phyloP scores from a whole-genome alignment of 257 asterid genomes.

The Vinca minor region DNA sequence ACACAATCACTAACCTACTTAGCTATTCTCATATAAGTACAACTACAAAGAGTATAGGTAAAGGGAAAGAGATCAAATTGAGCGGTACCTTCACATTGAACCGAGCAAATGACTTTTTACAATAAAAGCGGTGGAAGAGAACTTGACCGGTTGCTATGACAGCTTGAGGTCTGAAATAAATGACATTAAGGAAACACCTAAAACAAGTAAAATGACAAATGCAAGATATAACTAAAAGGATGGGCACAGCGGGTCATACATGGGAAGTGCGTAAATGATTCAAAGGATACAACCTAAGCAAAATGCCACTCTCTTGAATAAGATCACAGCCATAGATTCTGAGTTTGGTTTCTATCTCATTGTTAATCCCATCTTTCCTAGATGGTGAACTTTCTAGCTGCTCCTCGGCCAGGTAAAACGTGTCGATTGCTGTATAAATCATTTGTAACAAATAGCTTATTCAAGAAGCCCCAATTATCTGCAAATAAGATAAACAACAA shows the following conservation, averaged over 20 bases:
- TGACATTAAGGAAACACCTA: slow-evolving; percentile 39
- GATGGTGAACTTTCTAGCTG: slow-evolving; percentile 76
- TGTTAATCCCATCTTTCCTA: slow-evolving; percentile 73
- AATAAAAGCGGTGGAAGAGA: slow-evolving; percentile 86
- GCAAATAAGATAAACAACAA: background rate
- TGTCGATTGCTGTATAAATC: slow-evolving; percentile 89
- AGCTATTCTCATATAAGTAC: slow-evolving; percentile 1
- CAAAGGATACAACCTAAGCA: slow-evolving; percentile 81
- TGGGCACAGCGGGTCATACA: too few relatives aligned
- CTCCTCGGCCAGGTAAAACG: slow-evolving; percentile 75
- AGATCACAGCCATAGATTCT: slow-evolving; percentile 94
- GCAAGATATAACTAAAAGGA: background rate
- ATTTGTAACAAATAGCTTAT: slow-evolving; percentile 18
- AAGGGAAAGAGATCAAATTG: slow-evolving; percentile 1
- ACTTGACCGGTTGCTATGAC: slow-evolving; percentile 98
- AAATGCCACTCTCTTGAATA: slow-evolving; percentile 89
- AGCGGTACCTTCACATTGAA: slow-evolving; percentile 77
- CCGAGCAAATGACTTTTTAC: slow-evolving; percentile 84
- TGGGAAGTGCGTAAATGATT: background rate
- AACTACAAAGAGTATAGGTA: background rate
- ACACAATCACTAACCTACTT: background rate
- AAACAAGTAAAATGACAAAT: background rate
- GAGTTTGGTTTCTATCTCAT: slow-evolving; percentile 68
- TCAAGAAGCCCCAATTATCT: slow-evolving; percentile 1
- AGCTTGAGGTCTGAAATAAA: slow-evolving; percentile 79